Conservation (phyloP, 805 yeast species). For the Metschnikowia borealis region DNA sequence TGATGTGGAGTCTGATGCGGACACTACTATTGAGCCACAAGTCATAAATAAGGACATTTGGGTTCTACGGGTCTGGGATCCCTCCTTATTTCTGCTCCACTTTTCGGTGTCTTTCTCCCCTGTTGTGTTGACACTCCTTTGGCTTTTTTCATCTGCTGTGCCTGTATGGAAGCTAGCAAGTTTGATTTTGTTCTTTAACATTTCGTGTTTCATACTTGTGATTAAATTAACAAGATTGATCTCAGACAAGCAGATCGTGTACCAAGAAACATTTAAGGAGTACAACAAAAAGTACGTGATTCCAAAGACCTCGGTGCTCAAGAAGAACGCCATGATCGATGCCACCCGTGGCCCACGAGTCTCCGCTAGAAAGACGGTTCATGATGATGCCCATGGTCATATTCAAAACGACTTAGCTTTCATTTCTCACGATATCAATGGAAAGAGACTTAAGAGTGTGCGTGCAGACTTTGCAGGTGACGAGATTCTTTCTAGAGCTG, state of each 20-base stretch:
- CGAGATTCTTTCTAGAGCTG: conserved; percentile 7
- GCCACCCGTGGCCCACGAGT: conserved; percentile 43
- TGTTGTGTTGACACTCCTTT: conserved; percentile 38
- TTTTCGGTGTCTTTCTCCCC: conserved; percentile 60
- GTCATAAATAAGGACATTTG: conserved; percentile 39
- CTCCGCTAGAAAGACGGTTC: conserved; percentile 23
- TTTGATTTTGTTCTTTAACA: conserved; percentile 29
- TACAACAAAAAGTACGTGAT: conserved; percentile 58
- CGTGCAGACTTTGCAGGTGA: conserved; percentile 12
- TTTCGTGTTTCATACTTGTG: conserved; percentile 36
- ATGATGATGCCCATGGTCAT: conserved; percentile 20
- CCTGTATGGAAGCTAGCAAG: conserved; percentile 32
- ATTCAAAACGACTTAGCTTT: conserved; percentile 36
- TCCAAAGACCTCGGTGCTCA: conserved; percentile 49
- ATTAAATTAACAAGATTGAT: conserved; percentile 44
- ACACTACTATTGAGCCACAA: conserved; percentile 20
- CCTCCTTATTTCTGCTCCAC: conserved; percentile 52
- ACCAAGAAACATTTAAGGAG: conserved; percentile 59
- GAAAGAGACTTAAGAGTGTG: conserved; percentile 22
- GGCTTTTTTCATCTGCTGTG: conserved; percentile 25
- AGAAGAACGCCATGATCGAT: conserved; percentile 60
- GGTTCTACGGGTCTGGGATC: conserved; percentile 64
- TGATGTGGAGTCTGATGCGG: conserved; percentile 20
- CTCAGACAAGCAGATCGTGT: conserved; percentile 57
- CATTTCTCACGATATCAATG: conserved; percentile 47